A percentile compares a stretch with the other conserved stretches of the same genome.
Evolutionary conservation across 768 basidiomycete species (phyloP).

Genomic region (Scleroderma bovista): DNA sequence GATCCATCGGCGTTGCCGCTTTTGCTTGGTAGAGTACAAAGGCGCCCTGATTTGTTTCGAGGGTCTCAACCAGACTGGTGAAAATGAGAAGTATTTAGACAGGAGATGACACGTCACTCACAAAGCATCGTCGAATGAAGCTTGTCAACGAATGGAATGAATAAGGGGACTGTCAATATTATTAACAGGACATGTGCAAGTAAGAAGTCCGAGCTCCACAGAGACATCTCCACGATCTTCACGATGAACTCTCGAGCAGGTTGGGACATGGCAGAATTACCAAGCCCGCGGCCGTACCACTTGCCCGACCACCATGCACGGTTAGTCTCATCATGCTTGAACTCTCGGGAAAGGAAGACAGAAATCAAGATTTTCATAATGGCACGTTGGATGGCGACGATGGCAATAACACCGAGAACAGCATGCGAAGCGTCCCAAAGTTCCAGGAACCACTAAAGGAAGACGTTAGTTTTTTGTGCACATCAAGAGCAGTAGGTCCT

Average conservation of each 20-base stretch:
- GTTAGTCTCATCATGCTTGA: constrained; percentile 98
- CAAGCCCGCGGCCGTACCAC: constrained; percentile 94
- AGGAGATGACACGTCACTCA: constrained; percentile 35
- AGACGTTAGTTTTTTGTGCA: constrained; percentile 2
- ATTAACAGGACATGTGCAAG: constrained; percentile 80
- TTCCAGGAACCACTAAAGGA: constrained; percentile 85
- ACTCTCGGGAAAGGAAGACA: constrained; percentile 92
- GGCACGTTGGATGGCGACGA: constrained; percentile 86
- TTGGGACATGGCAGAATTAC: constrained; percentile 88
- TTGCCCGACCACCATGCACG: constrained; percentile 99
- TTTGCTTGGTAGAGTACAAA: constrained; percentile 91
- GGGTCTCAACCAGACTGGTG: constrained; percentile 87
- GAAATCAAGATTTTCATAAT: constrained; percentile 93
- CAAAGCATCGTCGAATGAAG: constrained; percentile 92
- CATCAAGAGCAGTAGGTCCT: constrained; percentile 38
- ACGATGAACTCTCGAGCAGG: constrained; percentile 96
- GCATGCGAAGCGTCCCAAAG: constrained; percentile 97
- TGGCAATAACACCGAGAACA: constrained; percentile 85
- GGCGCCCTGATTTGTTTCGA: constrained; percentile 92
- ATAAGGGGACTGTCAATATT: constrained; percentile 75
- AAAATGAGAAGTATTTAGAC: constrained; percentile 3
- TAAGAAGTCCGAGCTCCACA: constrained; percentile 95
- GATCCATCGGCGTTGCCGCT: constrained; percentile 88
- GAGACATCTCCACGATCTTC: constrained; percentile 96
- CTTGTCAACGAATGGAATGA: constrained; percentile 85